These are phyloP conservation scores for Leccinum uliginosum DNA, from an alignment of 768 basidiomycete genomes.

Conservation along the genomic window DNA sequence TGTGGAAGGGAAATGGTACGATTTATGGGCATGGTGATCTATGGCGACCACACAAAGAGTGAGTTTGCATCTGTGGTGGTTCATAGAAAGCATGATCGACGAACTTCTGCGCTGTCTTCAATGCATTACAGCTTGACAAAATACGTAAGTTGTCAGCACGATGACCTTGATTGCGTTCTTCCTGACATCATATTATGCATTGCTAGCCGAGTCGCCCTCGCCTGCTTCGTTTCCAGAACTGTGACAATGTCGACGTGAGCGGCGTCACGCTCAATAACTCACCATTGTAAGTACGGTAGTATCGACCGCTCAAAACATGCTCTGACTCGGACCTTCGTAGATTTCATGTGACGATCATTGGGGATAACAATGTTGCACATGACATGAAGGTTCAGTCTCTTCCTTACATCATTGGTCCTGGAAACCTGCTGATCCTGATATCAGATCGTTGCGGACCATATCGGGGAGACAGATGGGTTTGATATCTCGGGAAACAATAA, in stretches of 20 bases:
- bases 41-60: conserved; percentile 5
- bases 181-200: not conserved
- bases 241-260: conserved; percentile 6
- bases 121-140: not conserved
- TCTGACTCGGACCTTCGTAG: not conserved
- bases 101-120: not conserved
- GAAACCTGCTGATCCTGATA: not conserved
- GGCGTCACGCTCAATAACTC: conserved; percentile 14
- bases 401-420: not conserved
- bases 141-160: not conserved
- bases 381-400: conserved; percentile 7
- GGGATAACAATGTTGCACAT: conserved; percentile 6
- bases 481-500: conserved; percentile 28
- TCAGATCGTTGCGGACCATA: conserved; percentile 12
- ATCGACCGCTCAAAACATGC: not conserved
- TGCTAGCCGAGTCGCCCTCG: conserved; percentile 4
- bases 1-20: conserved; percentile 5
- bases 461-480: conserved; percentile 8
- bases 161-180: not conserved
- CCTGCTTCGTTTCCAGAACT: conserved; percentile 3
- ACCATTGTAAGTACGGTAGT: conserved; percentile 2
- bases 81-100: not conserved
- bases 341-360: conserved; percentile 9
- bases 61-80: not conserved
- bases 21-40: conserved; percentile 8